These are phyloP conservation scores for Metschnikowia cubensis DNA, from an alignment of 805 yeast species.

Conservation along the genomic window DNA sequence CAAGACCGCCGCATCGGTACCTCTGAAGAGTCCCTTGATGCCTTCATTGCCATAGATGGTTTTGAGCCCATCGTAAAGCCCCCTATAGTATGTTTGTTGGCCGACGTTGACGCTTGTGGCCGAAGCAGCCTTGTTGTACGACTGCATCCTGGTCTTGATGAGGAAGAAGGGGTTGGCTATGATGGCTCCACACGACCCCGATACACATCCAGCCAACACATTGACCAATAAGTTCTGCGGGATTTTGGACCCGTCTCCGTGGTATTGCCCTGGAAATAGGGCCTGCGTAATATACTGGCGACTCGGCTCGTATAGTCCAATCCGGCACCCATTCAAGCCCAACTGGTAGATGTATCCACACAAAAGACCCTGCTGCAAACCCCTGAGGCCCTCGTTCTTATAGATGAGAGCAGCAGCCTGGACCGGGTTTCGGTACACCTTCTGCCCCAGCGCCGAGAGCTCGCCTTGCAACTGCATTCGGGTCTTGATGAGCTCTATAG, in stretches of 20 bases:
- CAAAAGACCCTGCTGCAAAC: constrained; percentile 82
- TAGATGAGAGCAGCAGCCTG: constrained; percentile 76
- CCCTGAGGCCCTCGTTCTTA: constrained; percentile 79
- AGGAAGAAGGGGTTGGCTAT: constrained; percentile 89
- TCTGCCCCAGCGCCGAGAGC: constrained; percentile 50
- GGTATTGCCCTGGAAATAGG: constrained; percentile 47
- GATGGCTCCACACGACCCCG: constrained; percentile 88
- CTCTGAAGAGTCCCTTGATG: constrained; percentile 73
- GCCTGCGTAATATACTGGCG: constrained; percentile 55
- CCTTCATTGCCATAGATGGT: constrained; percentile 68
- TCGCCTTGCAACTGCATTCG: constrained; percentile 98
- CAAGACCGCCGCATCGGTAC: constrained; percentile 90
- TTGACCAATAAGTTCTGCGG: constrained; percentile 52
- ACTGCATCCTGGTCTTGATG: constrained; percentile 95
- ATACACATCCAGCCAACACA: constrained; percentile 71
- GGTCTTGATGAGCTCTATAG: constrained; percentile 90
- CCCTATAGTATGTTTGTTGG: constrained; percentile 84
- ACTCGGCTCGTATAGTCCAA: constrained; percentile 91
- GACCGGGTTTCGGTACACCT: constrained; percentile 73
- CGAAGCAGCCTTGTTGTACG: constrained; percentile 59
- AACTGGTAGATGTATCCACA: constrained; percentile 90
- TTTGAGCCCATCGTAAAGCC: constrained; percentile 62
- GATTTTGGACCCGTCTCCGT: constrained; percentile 32
- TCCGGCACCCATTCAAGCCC: constrained; percentile 88
- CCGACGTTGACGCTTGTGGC: constrained; percentile 52